These are phyloP conservation scores for Diaporthe sp. DNA, from an alignment of 2,329 filamentous ascomycete genomes.

Conservation along the genomic window DNA sequence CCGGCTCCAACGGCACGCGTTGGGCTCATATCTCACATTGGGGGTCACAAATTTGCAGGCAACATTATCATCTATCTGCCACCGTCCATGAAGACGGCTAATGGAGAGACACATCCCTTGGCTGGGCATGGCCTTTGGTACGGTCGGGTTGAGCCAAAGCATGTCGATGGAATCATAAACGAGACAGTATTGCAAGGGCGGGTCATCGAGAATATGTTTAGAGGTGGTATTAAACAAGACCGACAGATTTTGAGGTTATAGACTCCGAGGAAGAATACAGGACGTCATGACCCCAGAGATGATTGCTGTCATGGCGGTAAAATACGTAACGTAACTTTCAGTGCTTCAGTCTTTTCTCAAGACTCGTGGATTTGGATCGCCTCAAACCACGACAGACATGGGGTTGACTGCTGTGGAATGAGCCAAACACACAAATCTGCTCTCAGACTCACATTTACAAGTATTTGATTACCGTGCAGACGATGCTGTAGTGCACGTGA, in stretches of 20 bases:
- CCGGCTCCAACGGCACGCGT: conserved; percentile 65
- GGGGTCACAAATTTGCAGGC: conserved; percentile 88
- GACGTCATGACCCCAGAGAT: not conserved
- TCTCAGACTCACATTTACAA: not conserved
- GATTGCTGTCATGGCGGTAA: not conserved
- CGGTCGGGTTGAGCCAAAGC: conserved; percentile 79
- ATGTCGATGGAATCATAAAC: conserved; percentile 81
- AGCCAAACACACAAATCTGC: not conserved
- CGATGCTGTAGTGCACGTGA: conserved; percentile 5
- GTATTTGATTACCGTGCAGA: not conserved
- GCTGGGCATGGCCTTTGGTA: conserved; percentile 86
- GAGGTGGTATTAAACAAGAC: conserved; percentile 74
- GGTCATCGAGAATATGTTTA: conserved; percentile 78
- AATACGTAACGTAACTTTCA: conserved; percentile 28
- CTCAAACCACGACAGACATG: not conserved
- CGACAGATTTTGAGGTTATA: conserved; percentile 67
- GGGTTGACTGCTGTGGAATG: not conserved
- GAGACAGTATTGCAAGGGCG: conserved; percentile 78
- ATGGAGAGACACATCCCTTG: conserved; percentile 67
- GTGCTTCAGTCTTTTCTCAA: not conserved
- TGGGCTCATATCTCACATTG: conserved; percentile 82
- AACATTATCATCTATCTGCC: conserved; percentile 88
- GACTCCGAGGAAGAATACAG: conserved; percentile 24
- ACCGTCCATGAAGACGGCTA: conserved; percentile 58
- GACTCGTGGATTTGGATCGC: not conserved